phyloP scores from a whole-genome alignment of 345 rosid species.

The Cochlearia excelsa region DNA sequence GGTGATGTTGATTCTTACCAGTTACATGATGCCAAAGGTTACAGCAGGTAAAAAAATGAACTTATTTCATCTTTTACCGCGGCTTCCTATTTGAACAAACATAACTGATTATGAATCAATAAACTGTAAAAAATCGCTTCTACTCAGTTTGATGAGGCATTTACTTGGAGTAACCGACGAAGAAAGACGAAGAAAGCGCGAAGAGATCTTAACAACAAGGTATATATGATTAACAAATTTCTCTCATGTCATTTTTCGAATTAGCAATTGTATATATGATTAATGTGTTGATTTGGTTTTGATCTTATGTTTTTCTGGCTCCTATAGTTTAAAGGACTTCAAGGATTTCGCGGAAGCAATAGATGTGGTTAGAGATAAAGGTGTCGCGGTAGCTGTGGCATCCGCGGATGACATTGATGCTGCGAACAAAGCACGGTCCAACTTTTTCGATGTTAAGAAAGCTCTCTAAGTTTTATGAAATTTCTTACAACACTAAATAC shows the following conservation, averaged over 20 bases:
- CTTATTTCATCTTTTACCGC: too few species aligned
- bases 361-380: conserved; percentile 61
- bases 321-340: conserved; percentile 70
- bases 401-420: conserved; percentile 71
- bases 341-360: conserved; percentile 70
- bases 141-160: conserved; percentile 65
- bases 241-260: too few species aligned
- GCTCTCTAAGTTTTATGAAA: too few species aligned
- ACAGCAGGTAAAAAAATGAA: conserved; percentile 88
- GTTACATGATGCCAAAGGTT: conserved; percentile 98
- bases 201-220: conserved; percentile 91
- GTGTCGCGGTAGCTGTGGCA: conserved; percentile 74
- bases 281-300: too few species aligned
- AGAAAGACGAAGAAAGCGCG: conserved; percentile 79
- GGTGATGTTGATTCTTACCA: conserved; percentile 96
- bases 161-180: conserved; percentile 80
- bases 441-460: conserved; percentile 63
- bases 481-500: too few species aligned
- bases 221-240: too few species aligned
- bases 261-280: too few species aligned
- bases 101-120: too few species aligned
- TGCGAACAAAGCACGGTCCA: conserved; percentile 56
- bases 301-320: neutral
- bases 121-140: too few species aligned
- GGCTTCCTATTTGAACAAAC: too few species aligned